Percentiles rank a stretch among this genome's conserved stretches.
phyloP scores from a whole-genome alignment of 2,329 filamentous ascomycete genomes.

The Neocucurbitaria cava region DNA sequence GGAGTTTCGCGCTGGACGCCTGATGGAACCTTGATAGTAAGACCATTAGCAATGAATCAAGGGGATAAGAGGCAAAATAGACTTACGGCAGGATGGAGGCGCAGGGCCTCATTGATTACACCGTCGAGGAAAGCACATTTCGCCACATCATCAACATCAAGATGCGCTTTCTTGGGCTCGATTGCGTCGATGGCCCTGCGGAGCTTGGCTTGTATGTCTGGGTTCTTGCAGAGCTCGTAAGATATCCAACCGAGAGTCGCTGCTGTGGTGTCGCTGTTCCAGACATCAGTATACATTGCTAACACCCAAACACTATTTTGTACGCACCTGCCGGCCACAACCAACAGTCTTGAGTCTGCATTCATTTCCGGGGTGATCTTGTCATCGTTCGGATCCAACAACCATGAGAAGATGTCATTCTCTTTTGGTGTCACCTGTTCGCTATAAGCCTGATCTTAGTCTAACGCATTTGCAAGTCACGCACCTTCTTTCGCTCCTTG shows the following conservation, averaged over 20 bases:
- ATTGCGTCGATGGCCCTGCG: constrained; percentile 27
- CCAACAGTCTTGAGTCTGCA: constrained; percentile 34
- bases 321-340: constrained; percentile 41
- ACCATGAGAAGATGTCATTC: constrained; percentile 35
- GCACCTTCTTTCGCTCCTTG: constrained; percentile 35
- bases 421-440: constrained; percentile 32
- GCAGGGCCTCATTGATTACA: constrained; percentile 40
- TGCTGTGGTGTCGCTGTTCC: constrained; percentile 37
- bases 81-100: constrained; percentile 39
- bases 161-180: constrained; percentile 23
- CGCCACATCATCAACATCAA: constrained; percentile 35
- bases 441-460: constrained; percentile 2
- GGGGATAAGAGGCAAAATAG: neutral
- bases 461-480: neutral
- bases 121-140: constrained; percentile 39
- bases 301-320: neutral
- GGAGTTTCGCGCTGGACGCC: constrained; percentile 44
- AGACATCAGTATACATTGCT: neutral
- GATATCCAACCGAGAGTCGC: constrained; percentile 37
- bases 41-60: constrained; percentile 4
- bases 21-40: constrained; percentile 29
- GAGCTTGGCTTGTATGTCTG: constrained; percentile 27
- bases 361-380: constrained; percentile 32
- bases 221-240: constrained; percentile 40
- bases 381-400: constrained; percentile 28